phyloP scores from a whole-genome alignment of 495 filamentous ascomycete species.

The Cercophora scortea region DNA sequence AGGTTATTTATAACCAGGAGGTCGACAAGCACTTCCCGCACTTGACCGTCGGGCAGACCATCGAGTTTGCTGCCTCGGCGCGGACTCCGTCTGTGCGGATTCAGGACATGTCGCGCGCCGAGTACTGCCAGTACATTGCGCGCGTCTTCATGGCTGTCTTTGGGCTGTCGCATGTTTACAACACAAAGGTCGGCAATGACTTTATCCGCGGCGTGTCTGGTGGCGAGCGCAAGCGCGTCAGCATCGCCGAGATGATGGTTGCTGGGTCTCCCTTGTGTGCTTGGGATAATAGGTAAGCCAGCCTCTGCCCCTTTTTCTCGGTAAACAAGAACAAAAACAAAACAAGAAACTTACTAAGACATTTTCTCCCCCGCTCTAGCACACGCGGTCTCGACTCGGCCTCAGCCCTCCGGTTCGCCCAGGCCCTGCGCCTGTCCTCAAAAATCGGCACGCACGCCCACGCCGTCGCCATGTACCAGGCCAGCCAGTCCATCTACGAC shows the following conservation, averaged over 20 bases:
- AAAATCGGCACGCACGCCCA: constrained; percentile 44
- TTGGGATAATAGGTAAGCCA: constrained; percentile 51
- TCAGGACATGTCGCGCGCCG: constrained; percentile 50
- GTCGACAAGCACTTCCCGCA: constrained; percentile 60
- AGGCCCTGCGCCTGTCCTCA: constrained; percentile 41
- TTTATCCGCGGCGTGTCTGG: constrained; percentile 63
- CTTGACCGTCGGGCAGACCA: constrained; percentile 58
- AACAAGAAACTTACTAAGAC: neutral
- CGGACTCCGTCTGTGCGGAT: constrained; percentile 62
- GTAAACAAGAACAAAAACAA: too few relatives aligned
- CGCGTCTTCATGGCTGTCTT: constrained; percentile 67
- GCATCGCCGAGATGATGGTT: constrained; percentile 45
- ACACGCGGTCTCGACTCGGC: constrained; percentile 48
- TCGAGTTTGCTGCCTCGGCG: constrained; percentile 58
- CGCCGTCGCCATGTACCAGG: constrained; percentile 67
- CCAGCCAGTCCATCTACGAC: constrained; percentile 60
- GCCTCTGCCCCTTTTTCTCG: too few relatives aligned
- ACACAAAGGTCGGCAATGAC: constrained; percentile 79
- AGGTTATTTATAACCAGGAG: constrained; percentile 49
- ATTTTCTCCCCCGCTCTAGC: constrained; percentile 3
- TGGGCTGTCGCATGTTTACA: constrained; percentile 49
- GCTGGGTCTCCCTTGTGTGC: constrained; percentile 37
- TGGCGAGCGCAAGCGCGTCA: constrained; percentile 48
- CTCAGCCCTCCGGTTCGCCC: constrained; percentile 42
- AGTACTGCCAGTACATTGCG: constrained; percentile 60